These are phyloP conservation scores for Neovahlkampfia damariscottae DNA, from an alignment of 78 protist species.

Conservation along the genomic window DNA sequence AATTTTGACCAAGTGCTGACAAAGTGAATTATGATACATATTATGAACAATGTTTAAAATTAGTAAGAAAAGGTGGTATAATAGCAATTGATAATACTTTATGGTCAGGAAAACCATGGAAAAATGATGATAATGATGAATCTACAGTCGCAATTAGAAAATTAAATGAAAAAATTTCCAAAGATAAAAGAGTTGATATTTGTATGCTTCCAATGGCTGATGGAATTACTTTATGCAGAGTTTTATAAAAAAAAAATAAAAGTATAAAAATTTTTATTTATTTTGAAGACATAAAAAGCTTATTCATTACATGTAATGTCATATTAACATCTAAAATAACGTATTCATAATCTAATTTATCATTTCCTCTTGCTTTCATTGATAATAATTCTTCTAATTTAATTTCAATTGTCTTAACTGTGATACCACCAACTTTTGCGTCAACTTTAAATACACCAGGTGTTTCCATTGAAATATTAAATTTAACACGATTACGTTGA, in stretches of 20 bases:
- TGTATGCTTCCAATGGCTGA: constrained; percentile 42
- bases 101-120: constrained; percentile 20
- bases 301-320: not conserved
- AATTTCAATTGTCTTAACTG: not conserved
- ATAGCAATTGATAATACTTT: constrained; percentile 50
- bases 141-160: constrained; percentile 22
- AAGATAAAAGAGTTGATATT: constrained; percentile 30
- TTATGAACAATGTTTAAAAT: constrained; percentile 35
- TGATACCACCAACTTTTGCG: not conserved
- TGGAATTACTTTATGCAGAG: constrained; percentile 21
- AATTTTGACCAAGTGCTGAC: too few species aligned
- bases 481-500: not conserved
- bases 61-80: constrained; percentile 48
- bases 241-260: not conserved
- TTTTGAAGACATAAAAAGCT: not conserved
- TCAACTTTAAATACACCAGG: not conserved
- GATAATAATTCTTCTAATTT: not conserved
- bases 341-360: not conserved
- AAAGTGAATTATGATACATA: constrained; percentile 39
- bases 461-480: not conserved
- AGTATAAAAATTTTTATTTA: not conserved
- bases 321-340: not conserved
- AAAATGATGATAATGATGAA: not conserved
- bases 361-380: not conserved
- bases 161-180: constrained; percentile 20